Base-by-base conservation (phyloP, 164 flowering plant genomes). In the Nymphaea colorata region DNA sequence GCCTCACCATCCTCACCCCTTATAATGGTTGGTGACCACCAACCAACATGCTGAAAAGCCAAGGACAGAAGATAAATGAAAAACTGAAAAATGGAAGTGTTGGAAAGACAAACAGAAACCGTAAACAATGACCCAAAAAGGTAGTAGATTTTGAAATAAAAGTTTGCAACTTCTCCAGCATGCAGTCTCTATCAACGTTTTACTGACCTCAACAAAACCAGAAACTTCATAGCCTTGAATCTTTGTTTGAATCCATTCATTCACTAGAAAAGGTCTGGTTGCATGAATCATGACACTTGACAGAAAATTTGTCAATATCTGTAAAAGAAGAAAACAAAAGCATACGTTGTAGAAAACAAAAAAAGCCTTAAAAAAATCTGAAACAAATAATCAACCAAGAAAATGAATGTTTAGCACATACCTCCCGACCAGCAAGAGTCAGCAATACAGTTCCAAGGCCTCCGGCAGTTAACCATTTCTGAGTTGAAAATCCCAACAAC, bases 341-440 rank as follows among this genome's bases (percentile, higher is more conserved):
- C 55, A 4, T 47, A 12, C 3, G 11, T 6, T 47, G 55, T 47
- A 47, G 55, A 47, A 47, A 47, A 47, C 11, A 47, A 47, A 2
- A 25, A 47, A 47, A 47, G 55, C 7, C 12, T 6, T 12, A 47
- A 7, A 2, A 47, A 47, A 12, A 47, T 6, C 55, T 12, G 11
- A 47, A 6, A 47, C 55, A 47, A 7, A 12, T 47, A 47, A 12
- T 6, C 55, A 47, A 47, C 4, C 55, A 47, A 47, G 55, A 47
- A 47, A 5, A 45, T 25, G 36, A 25, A 45, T 12, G 12, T 7
- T 47, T 12, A 47, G 55, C 55, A 7, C 12, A 6, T 70, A 94
- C 99, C 97, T 94, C 99, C 66, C 99, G 97, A 67, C 99, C 99
- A 77, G 97, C 92, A 74, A 94, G 97, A 43, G 99, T 94, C 73